A percentile compares a stretch with the other conserved stretches of the same genome.
Conservation (phyloP, 192 early-diverging fungal species). For the Backusella tarrabulga region DNA sequence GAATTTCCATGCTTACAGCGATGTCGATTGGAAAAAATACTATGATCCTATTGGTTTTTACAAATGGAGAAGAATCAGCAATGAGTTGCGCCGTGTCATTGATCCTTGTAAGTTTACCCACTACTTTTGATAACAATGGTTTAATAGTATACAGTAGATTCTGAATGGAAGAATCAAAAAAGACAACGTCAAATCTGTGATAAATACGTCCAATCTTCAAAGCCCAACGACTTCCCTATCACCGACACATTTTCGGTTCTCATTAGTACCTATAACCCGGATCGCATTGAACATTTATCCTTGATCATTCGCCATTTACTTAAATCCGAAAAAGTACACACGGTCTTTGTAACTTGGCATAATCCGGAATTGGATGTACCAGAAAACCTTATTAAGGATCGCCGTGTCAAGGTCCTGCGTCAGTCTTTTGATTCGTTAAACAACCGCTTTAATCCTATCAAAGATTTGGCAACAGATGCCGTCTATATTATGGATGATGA, state of each 20-base stretch:
- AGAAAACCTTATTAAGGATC: conserved; percentile 10
- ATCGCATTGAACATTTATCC: conserved; percentile 27
- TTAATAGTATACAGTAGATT: not conserved
- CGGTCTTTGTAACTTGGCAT: conserved; percentile 40
- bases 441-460: conserved; percentile 38
- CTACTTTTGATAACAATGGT: no score
- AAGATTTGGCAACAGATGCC: conserved; percentile 16
- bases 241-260: conserved; percentile 23
- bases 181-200: conserved; percentile 15
- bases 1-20: conserved; percentile 12
- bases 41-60: conserved; percentile 15
- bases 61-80: not conserved
- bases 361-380: conserved; percentile 31
- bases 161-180: conserved; percentile 13
- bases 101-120: not conserved
- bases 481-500: conserved; percentile 39
- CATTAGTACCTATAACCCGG: conserved; percentile 32
- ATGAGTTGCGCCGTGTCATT: not conserved
- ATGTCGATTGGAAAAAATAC: conserved; percentile 2
- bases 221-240: conserved; percentile 3
- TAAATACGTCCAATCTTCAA: conserved; percentile 1
- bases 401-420: conserved; percentile 10
- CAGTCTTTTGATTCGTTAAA: conserved; percentile 37
- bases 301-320: conserved; percentile 24
- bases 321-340: conserved; percentile 15